phyloP scores from a whole-genome alignment of 805 yeast genomes.

The Kodamaea kakaduensis region DNA sequence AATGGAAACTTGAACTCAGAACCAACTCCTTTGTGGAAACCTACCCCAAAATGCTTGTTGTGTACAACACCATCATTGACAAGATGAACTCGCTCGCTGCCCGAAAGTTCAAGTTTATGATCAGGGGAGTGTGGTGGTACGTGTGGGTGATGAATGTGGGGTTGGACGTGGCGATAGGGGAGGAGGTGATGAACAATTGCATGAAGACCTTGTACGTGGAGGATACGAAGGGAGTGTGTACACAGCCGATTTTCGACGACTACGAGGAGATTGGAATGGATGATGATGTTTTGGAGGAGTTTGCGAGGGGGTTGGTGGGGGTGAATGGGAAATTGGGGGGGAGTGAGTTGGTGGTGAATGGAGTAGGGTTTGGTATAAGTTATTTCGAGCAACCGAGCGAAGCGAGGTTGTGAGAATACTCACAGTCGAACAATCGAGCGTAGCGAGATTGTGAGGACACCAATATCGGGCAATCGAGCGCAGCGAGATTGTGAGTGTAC shows the following conservation, averaged over 20 bases:
- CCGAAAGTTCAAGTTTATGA: slow-evolving; percentile 26
- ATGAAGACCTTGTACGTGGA: slow-evolving; percentile 28
- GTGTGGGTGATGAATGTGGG: slow-evolving; percentile 39
- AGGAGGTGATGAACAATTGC: slow-evolving; percentile 16
- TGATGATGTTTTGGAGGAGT: slow-evolving; percentile 14
- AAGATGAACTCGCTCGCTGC: slow-evolving; percentile 37
- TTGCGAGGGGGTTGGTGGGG: slow-evolving; percentile 14
- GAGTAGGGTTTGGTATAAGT: slow-evolving; percentile 21
- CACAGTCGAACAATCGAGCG: no score
- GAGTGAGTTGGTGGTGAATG: slow-evolving; percentile 14
- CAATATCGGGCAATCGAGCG: no score
- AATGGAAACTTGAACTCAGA: slow-evolving; percentile 11
- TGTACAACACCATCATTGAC: slow-evolving; percentile 27
- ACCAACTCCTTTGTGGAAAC: slow-evolving; percentile 11
- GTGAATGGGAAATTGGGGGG: slow-evolving; percentile 16
- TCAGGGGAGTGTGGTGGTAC: slow-evolving; percentile 15
- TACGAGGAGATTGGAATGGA: slow-evolving; percentile 17
- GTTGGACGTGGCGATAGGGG: slow-evolving; percentile 23
- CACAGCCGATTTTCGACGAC: slow-evolving; percentile 15
- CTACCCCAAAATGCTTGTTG: slow-evolving; percentile 17
- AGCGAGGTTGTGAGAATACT: no score
- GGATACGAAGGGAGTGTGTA: slow-evolving; percentile 10
- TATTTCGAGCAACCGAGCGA: slow-evolving; percentile 17
- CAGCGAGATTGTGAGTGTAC: no score
- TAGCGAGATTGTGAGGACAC: no score